These are phyloP conservation scores for Coemansia sp. DNA, from an alignment of 192 early-diverging fungal genomes.

Conservation along the genomic window DNA sequence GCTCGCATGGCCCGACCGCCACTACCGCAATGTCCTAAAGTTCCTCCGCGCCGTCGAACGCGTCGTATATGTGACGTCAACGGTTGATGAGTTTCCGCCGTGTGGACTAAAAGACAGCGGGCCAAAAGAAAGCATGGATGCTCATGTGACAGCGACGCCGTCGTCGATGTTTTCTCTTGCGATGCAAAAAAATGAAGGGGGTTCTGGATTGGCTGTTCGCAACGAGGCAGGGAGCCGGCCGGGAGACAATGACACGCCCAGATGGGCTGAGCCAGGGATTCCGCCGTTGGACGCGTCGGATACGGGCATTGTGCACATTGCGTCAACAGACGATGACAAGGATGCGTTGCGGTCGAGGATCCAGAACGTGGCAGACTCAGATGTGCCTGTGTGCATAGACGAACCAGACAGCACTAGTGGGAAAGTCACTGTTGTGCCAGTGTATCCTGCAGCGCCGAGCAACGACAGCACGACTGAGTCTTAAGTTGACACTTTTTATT, in stretches of 20 bases:
- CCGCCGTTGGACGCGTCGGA: slow-evolving; percentile 49
- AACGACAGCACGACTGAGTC: background rate
- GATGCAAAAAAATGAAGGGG: background rate
- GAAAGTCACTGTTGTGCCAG: slow-evolving; percentile 28
- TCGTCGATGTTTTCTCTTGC: background rate
- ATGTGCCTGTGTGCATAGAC: slow-evolving; percentile 41
- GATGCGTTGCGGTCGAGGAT: slow-evolving; percentile 25
- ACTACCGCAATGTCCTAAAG: slow-evolving; percentile 47
- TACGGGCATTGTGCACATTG: slow-evolving; percentile 46
- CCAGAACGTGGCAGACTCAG: slow-evolving; percentile 19
- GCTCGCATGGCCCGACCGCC: slow-evolving; percentile 38
- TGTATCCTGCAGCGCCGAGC: background rate
- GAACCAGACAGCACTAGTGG: slow-evolving; percentile 18
- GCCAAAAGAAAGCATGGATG: background rate
- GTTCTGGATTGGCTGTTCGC: background rate
- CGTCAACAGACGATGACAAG: slow-evolving; percentile 15
- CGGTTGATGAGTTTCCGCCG: slow-evolving; percentile 48
- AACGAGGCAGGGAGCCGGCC: too few species aligned
- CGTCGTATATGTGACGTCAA: slow-evolving; percentile 51
- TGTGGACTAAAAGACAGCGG: background rate
- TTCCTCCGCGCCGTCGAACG: slow-evolving; percentile 46
- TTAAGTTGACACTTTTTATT: background rate
- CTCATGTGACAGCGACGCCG: background rate
- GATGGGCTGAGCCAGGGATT: background rate
- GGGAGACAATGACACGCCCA: background rate